phyloP scores from a whole-genome alignment of 768 basidiomycete genomes.

The Kwoniella shandongensis region DNA sequence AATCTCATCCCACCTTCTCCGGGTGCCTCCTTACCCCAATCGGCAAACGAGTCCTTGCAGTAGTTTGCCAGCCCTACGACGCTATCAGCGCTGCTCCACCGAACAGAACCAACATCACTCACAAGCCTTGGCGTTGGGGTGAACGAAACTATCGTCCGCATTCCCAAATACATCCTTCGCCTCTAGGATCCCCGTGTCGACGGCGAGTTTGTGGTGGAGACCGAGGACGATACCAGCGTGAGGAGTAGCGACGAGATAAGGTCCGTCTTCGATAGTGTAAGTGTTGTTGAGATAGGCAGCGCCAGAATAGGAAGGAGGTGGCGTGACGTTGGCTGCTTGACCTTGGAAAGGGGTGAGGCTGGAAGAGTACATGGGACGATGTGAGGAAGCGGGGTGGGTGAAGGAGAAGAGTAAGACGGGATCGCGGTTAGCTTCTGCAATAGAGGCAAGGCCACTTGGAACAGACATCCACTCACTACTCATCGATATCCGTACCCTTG shows the following conservation, averaged over 20 bases:
- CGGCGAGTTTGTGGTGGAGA: slow-evolving; percentile 1
- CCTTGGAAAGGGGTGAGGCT: slow-evolving; percentile 24
- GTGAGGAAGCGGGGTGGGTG: background rate
- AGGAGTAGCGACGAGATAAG: slow-evolving; percentile 24
- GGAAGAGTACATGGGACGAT: background rate
- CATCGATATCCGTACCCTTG: slow-evolving; percentile 7
- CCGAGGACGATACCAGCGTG: slow-evolving; percentile 25
- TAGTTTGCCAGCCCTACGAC: slow-evolving; percentile 28
- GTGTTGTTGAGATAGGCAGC: slow-evolving; percentile 9
- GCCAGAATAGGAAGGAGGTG: slow-evolving; percentile 24
- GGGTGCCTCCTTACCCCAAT: slow-evolving; percentile 31
- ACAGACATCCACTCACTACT: slow-evolving; percentile 17
- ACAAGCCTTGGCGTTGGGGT: slow-evolving; percentile 15
- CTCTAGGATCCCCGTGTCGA: slow-evolving; percentile 11
- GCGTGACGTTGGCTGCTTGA: slow-evolving; percentile 25
- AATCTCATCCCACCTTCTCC: slow-evolving; percentile 39
- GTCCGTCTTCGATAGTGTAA: slow-evolving; percentile 25
- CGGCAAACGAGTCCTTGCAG: slow-evolving; percentile 26
- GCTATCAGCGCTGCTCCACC: background rate
- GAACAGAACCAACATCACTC: background rate
- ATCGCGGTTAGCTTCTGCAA: background rate
- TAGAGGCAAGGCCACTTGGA: too few species aligned
- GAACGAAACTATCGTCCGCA: slow-evolving; percentile 16
- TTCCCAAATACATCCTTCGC: slow-evolving; percentile 19
- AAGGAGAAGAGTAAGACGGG: too few species aligned